A percentile compares a stretch with the other conserved stretches of the same genome.
Evolutionary conservation across 257 asterid species (phyloP).

Genomic region (Fraxinus americana): DNA sequence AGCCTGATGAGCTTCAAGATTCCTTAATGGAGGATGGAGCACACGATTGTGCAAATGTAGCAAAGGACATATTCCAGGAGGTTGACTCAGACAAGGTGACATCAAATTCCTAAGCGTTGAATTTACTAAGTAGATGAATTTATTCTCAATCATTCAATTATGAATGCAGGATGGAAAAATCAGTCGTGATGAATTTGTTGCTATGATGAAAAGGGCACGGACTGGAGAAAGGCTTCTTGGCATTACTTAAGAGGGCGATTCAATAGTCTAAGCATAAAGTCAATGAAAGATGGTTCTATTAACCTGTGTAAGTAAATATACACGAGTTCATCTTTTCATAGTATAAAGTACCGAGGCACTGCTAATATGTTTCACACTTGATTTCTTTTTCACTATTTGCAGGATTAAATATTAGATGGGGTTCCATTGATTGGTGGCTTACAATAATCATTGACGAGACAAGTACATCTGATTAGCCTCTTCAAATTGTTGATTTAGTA

Average conservation of each 20-base stretch:
- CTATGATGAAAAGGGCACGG: conserved; percentile 90
- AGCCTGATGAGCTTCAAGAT: conserved; percentile 72
- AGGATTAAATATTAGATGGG: conserved; percentile 10
- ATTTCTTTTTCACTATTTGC: conserved; percentile 35
- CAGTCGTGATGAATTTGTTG: conserved; percentile 82
- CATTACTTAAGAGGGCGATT: conserved; percentile 89
- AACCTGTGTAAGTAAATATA: conserved; percentile 71
- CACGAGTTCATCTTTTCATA: conserved; percentile 19
- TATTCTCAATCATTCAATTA: conserved; percentile 15
- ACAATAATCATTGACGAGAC: conserved; percentile 33
- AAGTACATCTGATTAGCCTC: conserved; percentile 35
- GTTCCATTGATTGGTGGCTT: conserved; percentile 38
- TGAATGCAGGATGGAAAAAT: conserved; percentile 76
- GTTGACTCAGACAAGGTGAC: conserved; percentile 91
- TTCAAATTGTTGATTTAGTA: conserved; percentile 37
- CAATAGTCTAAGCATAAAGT: conserved; percentile 72
- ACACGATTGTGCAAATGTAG: neutral
- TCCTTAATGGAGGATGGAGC: conserved; percentile 68
- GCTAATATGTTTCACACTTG: conserved; percentile 32
- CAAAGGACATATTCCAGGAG: conserved; percentile 81
- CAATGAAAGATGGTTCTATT: conserved; percentile 87
- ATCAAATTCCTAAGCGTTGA: conserved; percentile 4
- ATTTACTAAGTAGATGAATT: conserved; percentile 9
- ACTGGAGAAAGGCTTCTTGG: conserved; percentile 94
- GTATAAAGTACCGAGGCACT: conserved; percentile 21